Base-by-base conservation (phyloP, 1,284 basidiomycete species). In the Chalciporus sp. region DNA sequence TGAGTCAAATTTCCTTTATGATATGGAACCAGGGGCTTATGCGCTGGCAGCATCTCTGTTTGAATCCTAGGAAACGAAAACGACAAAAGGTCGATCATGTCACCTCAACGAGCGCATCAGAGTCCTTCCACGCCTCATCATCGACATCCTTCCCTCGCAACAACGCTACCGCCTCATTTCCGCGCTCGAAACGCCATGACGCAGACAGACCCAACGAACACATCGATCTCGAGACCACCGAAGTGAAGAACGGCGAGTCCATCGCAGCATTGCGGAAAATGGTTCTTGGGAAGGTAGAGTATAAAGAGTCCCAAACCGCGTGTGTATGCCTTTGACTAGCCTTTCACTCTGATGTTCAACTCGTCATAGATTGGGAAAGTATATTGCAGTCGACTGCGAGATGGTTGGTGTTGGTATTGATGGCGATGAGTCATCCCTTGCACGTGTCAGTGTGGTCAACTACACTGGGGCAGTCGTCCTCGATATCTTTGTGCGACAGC, bases 381-480 rank as follows among this genome's bases (percentile, higher is more conserved):
- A 89, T 59, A 72, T 96, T 28, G 87, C 93, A 0, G 76, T 98
- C 42, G 95, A 98, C 71, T 98, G 95, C 64, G 95, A 99, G 74
- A 98, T 99, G 95, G 96, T 99, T 4, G 95, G 95, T 1, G 85
- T 98, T 7, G 95, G 95, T 0, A 80, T 85, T 9, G 80, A 89
- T 29, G 95, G 94, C 10, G 82, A 49, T 59, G 70, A 97, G 67
- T 94, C 90, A 0, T 88, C 88, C 0, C 79, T 98, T 2, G 96
- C 96, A 1, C 87, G 95, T 42, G 93, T 98, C 51, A 94, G 90
- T 43, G 72, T 98, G 41, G 94, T 98, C 56, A 97, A 98, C 71
- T 97, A 86, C 68, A 79, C 94, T 63, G 96, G 96, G 0, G 84
- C 80, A 7, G 76, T 92, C 23, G 74, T 91, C 39, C 71, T 96